Evolutionary conservation across 208 protist genomes (phyloP), one percentile per base, ranked within the genome.

Genomic region (Trypanosoma melophagium): DNA sequence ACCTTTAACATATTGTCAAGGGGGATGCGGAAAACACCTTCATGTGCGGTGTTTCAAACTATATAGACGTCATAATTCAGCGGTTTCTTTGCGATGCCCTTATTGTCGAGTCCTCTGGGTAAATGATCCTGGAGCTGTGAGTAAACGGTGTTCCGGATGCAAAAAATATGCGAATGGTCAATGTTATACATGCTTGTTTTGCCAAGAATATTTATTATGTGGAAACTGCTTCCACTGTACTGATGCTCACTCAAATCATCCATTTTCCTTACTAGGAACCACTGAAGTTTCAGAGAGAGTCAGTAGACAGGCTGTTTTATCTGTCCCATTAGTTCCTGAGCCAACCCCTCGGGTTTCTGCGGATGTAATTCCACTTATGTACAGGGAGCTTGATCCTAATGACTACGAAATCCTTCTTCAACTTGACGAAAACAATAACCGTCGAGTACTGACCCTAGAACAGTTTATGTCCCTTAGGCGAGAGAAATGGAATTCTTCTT

Each of bases 321-420:
- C 42, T 41, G 42, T 35, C 40, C 45, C 60, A 50, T 7, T 25
- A 4, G 19, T 49, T 49, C 45, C 19, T 24, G 19, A 69, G 55
- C 14, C 53, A 28, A 10, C 47, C 19, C 0, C 51, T 60, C 14
- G 60, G 0, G 22, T 55, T 25, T 56, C 66, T 21, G 47, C 38
- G 7, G 66, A 77, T 47, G 51, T 89, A 9, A 54, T 47, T 19
- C 71, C 78, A 35, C 52, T 91, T 49, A 81, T 84, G 67, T 85
- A 81, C 57, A 76, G 90, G 47, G 86, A 93, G 44, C 78, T 95
- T 38, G 76, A 86, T 53, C 90, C 86, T 0, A 81, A 95, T 58
- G 90, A 95, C 64, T 95, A 95, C 61, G 83, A 91, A 16, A 54
- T 60, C 0, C 80, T 95, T 41, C 50, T 89, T 42, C 57, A 69